Base-by-base conservation (phyloP, 192 early-diverging fungal genomes). In the Coemansia sp. region DNA sequence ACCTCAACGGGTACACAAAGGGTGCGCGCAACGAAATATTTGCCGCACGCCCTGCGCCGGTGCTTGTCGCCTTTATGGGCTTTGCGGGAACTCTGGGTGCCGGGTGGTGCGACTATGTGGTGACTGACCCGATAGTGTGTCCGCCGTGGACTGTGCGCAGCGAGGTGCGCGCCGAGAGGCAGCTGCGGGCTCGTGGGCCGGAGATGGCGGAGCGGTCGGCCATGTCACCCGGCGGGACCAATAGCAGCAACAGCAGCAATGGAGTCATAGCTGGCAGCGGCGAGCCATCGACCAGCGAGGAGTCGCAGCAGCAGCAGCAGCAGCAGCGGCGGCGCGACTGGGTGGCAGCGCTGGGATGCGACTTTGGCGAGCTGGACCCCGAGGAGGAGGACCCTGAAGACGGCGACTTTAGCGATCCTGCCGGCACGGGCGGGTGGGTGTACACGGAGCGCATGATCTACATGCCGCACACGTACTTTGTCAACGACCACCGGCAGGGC, bases 1-100 rank as follows among this genome's bases (percentile, higher is more conserved):
- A 97, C 48, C 74, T 97, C 40, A 97, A 97, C 62, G 94, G 94
- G 23, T 95, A 97, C 66, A 97, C 94, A n/a, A 94, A 94, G 56
- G 93, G 93, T 18, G 94, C 90, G 19, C 79, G 87, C 14, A 95
- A 95, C 74, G 91, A 95, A 65, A 81, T 97, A 5, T 94, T 94
- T 81, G 93, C 93, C 0, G 91, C 92, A 9, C 80, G 94, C 14
- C 89, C 91, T 7, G 83, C 85, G 25, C 93, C 93, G 1, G 84
- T 97, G 17, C 92, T 93, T 53, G 88, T 91, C 32, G 81, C 87
- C 2, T 88, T 89, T 44, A 94, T 95, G 93, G 93, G 93, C 5
- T 97, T 92, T 76, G 92, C 92, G 0, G 93, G 94, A 3, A 92
- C 91, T 3, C 78, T 94, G 49, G 94, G 92, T 6, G 87, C 86